Percentiles rank a stretch among this genome's conserved stretches.
phyloP scores from a whole-genome alignment of 106 monocot genomes.

The Dactylorhiza incarnata region DNA sequence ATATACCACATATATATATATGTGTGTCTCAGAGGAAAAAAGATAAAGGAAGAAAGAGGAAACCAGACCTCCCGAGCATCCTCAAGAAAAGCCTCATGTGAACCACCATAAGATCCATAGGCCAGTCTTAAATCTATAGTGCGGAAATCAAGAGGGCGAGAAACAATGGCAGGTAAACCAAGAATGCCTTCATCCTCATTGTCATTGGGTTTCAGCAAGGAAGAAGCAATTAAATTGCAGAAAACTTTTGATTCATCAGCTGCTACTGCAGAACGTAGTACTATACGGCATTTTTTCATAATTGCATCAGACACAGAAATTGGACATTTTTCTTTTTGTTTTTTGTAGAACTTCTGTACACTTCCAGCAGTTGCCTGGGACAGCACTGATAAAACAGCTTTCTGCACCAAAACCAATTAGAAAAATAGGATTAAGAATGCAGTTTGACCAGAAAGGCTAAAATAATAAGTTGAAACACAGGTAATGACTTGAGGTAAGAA shows the following conservation, averaged over 20 bases:
- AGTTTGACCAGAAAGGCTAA: neutral
- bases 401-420: conserved; percentile 43
- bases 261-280: conserved; percentile 51
- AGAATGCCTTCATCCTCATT: conserved; percentile 88
- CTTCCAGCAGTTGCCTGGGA: conserved; percentile 39
- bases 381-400: conserved; percentile 81
- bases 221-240: conserved; percentile 76
- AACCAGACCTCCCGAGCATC: conserved; percentile 76
- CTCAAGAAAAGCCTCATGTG: conserved; percentile 78
- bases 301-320: conserved; percentile 64
- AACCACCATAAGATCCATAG: conserved; percentile 74
- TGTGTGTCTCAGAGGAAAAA: too few species aligned
- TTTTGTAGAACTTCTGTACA: conserved; percentile 38
- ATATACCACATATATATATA: too few species aligned
- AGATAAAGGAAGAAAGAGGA: neutral
- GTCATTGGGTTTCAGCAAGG: conserved; percentile 60
- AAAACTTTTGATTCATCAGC: conserved; percentile 84
- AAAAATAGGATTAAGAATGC: neutral
- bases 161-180: conserved; percentile 84
- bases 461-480: neutral
- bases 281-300: conserved; percentile 83
- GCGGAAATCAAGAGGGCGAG: conserved; percentile 92
- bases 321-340: conserved; percentile 26
- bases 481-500: neutral
- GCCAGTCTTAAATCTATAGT: conserved; percentile 81